Conservation (phyloP, 2,329 filamentous ascomycete genomes). For the Exophiala spinifera region DNA sequence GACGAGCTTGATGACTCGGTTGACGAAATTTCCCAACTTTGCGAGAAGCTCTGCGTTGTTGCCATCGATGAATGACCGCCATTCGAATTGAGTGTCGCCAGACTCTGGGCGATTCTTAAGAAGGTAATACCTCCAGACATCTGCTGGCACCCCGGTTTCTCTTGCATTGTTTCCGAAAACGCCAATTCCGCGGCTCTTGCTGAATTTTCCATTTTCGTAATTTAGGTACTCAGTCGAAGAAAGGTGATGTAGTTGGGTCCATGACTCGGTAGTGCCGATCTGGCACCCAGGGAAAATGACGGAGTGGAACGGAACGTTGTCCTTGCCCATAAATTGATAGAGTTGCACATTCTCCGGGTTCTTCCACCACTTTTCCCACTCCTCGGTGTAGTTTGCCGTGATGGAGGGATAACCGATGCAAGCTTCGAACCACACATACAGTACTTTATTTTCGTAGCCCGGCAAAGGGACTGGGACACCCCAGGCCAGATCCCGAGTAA, state of each 20-base stretch:
- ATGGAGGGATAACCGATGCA: slow-evolving; percentile 96
- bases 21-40: slow-evolving; percentile 70
- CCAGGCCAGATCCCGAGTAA: slow-evolving; percentile 92
- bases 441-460: slow-evolving; percentile 71
- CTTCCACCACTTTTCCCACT: slow-evolving; percentile 95
- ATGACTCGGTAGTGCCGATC: slow-evolving; percentile 76
- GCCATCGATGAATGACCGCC: slow-evolving; percentile 74
- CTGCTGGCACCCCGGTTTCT: slow-evolving; percentile 76
- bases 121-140: slow-evolving; percentile 93
- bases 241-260: slow-evolving; percentile 85
- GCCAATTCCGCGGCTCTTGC: slow-evolving; percentile 82
- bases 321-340: slow-evolving; percentile 95
- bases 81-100: slow-evolving; percentile 85
- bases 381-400: slow-evolving; percentile 79
- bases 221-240: slow-evolving; percentile 88
- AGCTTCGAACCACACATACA: slow-evolving; percentile 92
- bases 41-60: slow-evolving; percentile 88
- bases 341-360: slow-evolving; percentile 82
- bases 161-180: slow-evolving; percentile 89
- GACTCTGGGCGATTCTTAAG: slow-evolving; percentile 81
- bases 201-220: slow-evolving; percentile 88
- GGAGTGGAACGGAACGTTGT: slow-evolving; percentile 82
- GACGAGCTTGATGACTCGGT: slow-evolving; percentile 71
- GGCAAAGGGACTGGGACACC: slow-evolving; percentile 62
- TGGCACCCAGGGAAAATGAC: slow-evolving; percentile 89